Conservation (phyloP, 2,329 filamentous ascomycete genomes). For the Geoglossum cookeanum region DNA sequence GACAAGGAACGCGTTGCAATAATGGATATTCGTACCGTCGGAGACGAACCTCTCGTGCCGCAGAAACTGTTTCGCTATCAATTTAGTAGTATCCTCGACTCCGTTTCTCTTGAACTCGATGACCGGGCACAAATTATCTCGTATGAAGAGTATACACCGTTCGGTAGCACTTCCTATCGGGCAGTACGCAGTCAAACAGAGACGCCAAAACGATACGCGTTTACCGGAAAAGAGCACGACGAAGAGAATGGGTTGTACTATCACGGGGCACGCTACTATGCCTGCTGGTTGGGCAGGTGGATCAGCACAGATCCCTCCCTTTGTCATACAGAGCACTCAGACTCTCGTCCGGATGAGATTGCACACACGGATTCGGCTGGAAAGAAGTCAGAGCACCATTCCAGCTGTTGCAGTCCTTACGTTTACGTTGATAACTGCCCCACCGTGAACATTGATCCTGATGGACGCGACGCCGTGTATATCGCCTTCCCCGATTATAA, state of each 20-base stretch:
- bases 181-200: conserved; percentile 1
- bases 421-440: too few relatives aligned
- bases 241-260: conserved; percentile 7
- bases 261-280: conserved; percentile 6
- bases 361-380: too few relatives aligned
- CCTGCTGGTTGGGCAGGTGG: conserved; percentile 5
- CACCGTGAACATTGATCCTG: too few relatives aligned
- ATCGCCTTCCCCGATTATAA: too few relatives aligned
- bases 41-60: background rate
- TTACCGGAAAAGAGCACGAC: conserved; percentile 6
- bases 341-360: too few relatives aligned
- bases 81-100: background rate
- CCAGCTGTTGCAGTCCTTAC: too few relatives aligned
- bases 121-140: background rate
- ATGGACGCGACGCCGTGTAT: too few relatives aligned
- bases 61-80: background rate
- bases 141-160: background rate
- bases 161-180: background rate
- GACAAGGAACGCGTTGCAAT: background rate
- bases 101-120: background rate
- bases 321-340: too few relatives aligned
- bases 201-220: background rate
- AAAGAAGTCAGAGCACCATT: too few relatives aligned
- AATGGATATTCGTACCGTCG: background rate
- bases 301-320: conserved; percentile 4